These are phyloP conservation scores for Eremothecium gossypii DNA, from an alignment of 1,139 yeast species.

Conservation along the genomic window DNA sequence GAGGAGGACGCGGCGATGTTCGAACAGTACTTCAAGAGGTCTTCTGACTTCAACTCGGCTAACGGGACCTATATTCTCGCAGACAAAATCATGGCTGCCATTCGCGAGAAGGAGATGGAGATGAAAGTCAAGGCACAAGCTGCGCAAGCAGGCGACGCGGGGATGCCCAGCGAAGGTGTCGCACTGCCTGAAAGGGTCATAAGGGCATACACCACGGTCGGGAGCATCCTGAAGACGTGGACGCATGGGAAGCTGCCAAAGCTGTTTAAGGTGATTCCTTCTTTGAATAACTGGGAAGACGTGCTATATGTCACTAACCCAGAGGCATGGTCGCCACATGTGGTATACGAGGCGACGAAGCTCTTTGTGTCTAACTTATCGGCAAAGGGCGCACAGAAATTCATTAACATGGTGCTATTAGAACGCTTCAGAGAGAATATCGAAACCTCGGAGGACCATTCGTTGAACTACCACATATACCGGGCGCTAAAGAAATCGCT, in stretches of 20 bases:
- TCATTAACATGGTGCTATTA: conserved; percentile 62
- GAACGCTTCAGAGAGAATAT: conserved; percentile 81
- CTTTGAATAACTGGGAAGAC: conserved; percentile 91
- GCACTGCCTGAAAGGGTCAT: conserved; percentile 91
- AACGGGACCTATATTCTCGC: conserved; percentile 61
- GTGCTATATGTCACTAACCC: conserved; percentile 89
- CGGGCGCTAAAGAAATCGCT: conserved; percentile 85
- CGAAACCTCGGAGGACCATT: conserved; percentile 56
- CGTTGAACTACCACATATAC: conserved; percentile 82
- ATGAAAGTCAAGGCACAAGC: conserved; percentile 14
- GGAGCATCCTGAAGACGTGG: conserved; percentile 80
- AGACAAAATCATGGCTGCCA: conserved; percentile 84
- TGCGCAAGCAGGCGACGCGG: conserved; percentile 20
- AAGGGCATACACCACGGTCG: conserved; percentile 87
- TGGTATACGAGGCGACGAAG: conserved; percentile 89
- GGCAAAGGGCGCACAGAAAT: conserved; percentile 82
- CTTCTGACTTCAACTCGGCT: conserved; percentile 32
- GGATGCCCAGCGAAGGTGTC: conserved; percentile 39
- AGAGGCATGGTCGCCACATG: conserved; percentile 92
- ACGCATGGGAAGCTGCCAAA: conserved; percentile 94
- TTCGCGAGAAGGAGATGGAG: conserved; percentile 57
- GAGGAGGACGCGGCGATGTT: conserved; percentile 65
- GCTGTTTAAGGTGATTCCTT: conserved; percentile 87
- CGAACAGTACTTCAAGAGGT: conserved; percentile 50
- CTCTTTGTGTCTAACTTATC: conserved; percentile 82